phyloP scores from a whole-genome alignment of 2,329 filamentous ascomycete genomes.

The Colletotrichum sp. region DNA sequence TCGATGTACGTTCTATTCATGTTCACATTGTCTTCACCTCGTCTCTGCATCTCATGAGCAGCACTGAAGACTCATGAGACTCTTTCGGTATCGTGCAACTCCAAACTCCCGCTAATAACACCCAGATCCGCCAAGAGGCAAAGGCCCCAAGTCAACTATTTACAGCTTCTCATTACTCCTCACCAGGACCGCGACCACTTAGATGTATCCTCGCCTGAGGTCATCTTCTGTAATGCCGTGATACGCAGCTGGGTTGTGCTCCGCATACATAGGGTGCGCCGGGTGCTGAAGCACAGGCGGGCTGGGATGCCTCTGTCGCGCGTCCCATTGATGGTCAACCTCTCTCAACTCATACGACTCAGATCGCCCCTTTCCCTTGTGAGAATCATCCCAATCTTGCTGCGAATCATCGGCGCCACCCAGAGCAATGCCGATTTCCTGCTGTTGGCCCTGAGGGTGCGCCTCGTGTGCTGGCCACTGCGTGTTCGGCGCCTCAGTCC shows the following conservation, averaged over 20 bases:
- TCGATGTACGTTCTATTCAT: not conserved
- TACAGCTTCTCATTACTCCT: not conserved
- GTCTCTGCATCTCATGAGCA: not conserved
- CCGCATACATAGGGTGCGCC: conserved; percentile 34
- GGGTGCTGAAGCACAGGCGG: conserved; percentile 52
- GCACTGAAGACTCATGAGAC: not conserved
- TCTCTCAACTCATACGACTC: conserved; percentile 57
- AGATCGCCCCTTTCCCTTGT: conserved; percentile 47
- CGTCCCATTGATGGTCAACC: conserved; percentile 41
- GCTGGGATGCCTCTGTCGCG: conserved; percentile 25
- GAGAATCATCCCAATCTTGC: conserved; percentile 26
- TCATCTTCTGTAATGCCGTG: conserved; percentile 25
- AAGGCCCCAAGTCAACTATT: not conserved
- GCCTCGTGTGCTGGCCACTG: conserved; percentile 41
- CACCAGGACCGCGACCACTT: not conserved
- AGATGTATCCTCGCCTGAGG: not conserved
- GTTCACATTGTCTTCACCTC: not conserved
- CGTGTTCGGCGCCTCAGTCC: conserved; percentile 37
- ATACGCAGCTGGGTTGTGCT: conserved; percentile 24
- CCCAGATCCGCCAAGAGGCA: not conserved
- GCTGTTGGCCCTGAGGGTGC: conserved; percentile 10
- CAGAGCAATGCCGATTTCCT: conserved; percentile 48
- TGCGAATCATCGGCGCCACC: conserved; percentile 44
- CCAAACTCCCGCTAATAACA: conserved; percentile 21
- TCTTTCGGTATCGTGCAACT: not conserved